Evolutionary conservation across 148 eudicot species (phyloP).

Genomic region (Chenopodium quinoa): DNA sequence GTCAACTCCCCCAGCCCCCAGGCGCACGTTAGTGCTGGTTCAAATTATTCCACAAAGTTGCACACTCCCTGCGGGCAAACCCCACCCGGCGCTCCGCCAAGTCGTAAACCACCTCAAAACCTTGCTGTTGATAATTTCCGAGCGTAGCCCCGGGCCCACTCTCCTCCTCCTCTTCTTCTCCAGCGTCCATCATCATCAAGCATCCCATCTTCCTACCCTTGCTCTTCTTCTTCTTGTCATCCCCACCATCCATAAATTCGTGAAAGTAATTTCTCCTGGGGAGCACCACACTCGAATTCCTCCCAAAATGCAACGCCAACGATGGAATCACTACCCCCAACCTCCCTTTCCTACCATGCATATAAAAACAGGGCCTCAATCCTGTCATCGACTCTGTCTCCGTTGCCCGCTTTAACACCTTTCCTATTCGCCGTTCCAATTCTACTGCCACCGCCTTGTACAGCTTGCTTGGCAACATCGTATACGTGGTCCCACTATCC

Average conservation of each 20-base stretch:
- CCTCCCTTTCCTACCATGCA: conserved; percentile 20
- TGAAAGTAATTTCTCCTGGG: conserved; percentile 77
- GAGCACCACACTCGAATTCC: conserved; percentile 70
- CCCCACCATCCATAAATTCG: conserved; percentile 59
- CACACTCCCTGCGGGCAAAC: conserved; percentile 71
- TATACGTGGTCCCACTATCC: conserved; percentile 83
- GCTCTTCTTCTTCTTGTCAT: conserved; percentile 32
- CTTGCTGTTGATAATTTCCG: conserved; percentile 94
- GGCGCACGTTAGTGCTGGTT: conserved; percentile 25
- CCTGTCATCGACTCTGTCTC: conserved; percentile 60
- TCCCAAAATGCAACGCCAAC: conserved; percentile 60
- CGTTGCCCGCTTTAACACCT: conserved; percentile 44
- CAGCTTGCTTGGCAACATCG: conserved; percentile 54
- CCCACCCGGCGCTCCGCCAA: conserved; percentile 74
- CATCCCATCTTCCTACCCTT: conserved; percentile 64
- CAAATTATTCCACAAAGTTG: conserved; percentile 68
- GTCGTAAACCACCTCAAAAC: conserved; percentile 92
- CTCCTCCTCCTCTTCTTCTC: conserved; percentile 53
- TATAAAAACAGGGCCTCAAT: conserved; percentile 70
- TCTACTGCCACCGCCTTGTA: conserved; percentile 44
- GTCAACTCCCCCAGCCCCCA: conserved; percentile 16
- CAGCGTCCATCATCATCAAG: conserved; percentile 85
- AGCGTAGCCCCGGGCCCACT: conserved; percentile 79
- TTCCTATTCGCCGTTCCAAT: conserved; percentile 38
- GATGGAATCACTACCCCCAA: conserved; percentile 37